Evolutionary conservation across 441 rosid genomes (phyloP).

Genomic region (Dalechampia spathulata): DNA sequence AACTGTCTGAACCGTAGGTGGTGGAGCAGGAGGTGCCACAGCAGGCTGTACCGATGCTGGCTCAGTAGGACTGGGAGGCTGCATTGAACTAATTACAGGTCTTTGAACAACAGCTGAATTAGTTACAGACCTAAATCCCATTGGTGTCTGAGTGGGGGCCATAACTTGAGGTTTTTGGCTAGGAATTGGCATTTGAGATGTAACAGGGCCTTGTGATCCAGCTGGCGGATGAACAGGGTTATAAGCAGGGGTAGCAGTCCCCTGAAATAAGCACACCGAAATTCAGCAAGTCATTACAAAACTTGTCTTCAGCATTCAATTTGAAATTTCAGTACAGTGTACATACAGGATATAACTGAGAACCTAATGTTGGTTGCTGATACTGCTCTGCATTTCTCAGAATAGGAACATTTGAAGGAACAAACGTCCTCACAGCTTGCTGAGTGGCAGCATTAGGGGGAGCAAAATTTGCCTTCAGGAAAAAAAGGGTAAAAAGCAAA

Average conservation of each 20-base stretch:
- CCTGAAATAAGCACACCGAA: slow-evolving; percentile 40
- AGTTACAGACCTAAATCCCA: slow-evolving; percentile 64
- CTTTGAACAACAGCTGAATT: slow-evolving; percentile 54
- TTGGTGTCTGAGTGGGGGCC: slow-evolving; percentile 48
- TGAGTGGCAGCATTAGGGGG: slow-evolving; percentile 46
- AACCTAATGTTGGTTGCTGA: slow-evolving; percentile 72
- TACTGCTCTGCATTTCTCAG: slow-evolving; percentile 80
- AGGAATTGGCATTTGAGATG: slow-evolving; percentile 49
- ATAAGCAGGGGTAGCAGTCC: slow-evolving; percentile 43
- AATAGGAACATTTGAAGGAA: slow-evolving; percentile 74
- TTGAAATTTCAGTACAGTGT: slow-evolving; percentile 9
- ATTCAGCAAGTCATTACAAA: slow-evolving; percentile 10
- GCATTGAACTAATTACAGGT: slow-evolving; percentile 61
- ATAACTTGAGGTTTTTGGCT: slow-evolving; percentile 49
- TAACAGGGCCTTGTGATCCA: slow-evolving; percentile 44
- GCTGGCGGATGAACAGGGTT: slow-evolving; percentile 47
- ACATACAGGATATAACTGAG: slow-evolving; percentile 85
- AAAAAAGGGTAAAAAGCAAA: slow-evolving; percentile 11
- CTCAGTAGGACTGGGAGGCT: slow-evolving; percentile 68
- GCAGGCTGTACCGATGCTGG: slow-evolving; percentile 46
- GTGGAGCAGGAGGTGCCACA: slow-evolving; percentile 64
- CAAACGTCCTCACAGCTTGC: slow-evolving; percentile 62
- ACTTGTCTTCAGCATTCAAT: slow-evolving; percentile 10
- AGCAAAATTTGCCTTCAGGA: slow-evolving; percentile 50
- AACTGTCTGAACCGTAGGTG: slow-evolving; percentile 88